Base-by-base conservation (phyloP, 495 filamentous ascomycete genomes). In the Penicillium antarcticum region DNA sequence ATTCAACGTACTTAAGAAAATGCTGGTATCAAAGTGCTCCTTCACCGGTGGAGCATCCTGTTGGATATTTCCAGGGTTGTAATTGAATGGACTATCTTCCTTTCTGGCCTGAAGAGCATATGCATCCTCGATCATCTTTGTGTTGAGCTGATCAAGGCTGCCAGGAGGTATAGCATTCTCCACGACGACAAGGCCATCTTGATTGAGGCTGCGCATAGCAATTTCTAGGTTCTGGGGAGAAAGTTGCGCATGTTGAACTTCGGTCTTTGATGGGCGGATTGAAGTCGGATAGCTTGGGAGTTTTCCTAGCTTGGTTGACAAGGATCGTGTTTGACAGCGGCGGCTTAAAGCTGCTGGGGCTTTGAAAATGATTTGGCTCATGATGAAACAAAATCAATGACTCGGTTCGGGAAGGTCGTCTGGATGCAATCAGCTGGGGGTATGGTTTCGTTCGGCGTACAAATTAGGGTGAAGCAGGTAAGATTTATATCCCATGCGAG, bases 121-220 rank as follows among this genome's bases (percentile, higher is more conserved):
- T 13, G 79, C 75, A 59, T 83, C 80, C 32, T 74, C 42, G 3
- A 76, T 65, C 80, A 82, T 80, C 34, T 71, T 76, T 32, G 55
- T 45, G 53, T 80, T 78, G n/a, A 83, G 50, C 13, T 58, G 58
- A 46, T 80, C 71, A n/a, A 82, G 61, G 10, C 68, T 48, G 0
- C 62, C 56, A 48, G 71, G 69, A 10, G 69, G 62, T 18, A 82
- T 60, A 1, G 73, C 70, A 50, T 79, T 68, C 37, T 76, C 69
- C 16, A 83, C 58, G 2, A 81, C 74, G 8, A 82, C 71, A 6
- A 82, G 61, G 16, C 80, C 80, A 53, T 83, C 79, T 10, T 65
- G 48, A 48, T 80, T 66, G 3, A 83, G 52, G 33, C 67, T 66
- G 10, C 72, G 70, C 7, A 76, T 72, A 3, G 75, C 76, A 31